phyloP scores from a whole-genome alignment of 495 filamentous ascomycete species.

The Tuber umbilicatum region DNA sequence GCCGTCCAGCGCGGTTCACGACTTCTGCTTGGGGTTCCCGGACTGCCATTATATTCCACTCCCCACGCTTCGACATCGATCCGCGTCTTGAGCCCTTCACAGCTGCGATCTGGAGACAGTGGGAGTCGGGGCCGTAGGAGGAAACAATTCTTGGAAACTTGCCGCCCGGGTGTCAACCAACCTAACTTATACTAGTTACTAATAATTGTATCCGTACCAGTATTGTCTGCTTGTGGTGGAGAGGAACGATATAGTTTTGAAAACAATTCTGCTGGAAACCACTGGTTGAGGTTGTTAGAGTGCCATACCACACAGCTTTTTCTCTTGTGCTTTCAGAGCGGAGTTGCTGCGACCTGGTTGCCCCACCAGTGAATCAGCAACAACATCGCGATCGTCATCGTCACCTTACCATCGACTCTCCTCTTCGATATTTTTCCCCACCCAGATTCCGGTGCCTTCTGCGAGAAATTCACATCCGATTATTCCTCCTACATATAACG shows the following conservation, averaged over 20 bases:
- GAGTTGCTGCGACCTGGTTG: background rate
- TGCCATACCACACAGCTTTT: background rate
- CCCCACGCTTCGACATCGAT: background rate
- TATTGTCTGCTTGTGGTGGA: background rate
- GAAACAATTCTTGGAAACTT: background rate
- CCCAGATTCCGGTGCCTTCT: background rate
- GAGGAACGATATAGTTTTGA: background rate
- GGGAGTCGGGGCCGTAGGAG: background rate
- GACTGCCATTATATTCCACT: background rate
- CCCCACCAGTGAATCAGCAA: background rate
- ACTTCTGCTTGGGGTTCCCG: background rate
- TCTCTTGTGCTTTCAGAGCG: background rate
- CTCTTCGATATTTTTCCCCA: background rate
- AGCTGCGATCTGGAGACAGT: background rate
- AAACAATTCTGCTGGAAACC: background rate
- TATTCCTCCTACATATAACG: background rate
- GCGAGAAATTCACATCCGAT: background rate
- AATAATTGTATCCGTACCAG: background rate
- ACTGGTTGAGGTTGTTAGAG: background rate
- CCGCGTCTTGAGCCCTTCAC: background rate
- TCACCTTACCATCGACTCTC: background rate
- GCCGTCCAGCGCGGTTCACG: background rate
- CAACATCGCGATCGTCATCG: background rate
- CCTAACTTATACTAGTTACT: background rate
- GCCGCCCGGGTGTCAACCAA: background rate